Percentiles rank a stretch among this genome's conserved stretches.
Conservation (phyloP, 2,329 filamentous ascomycete genomes). For the Metarhizium album region DNA sequence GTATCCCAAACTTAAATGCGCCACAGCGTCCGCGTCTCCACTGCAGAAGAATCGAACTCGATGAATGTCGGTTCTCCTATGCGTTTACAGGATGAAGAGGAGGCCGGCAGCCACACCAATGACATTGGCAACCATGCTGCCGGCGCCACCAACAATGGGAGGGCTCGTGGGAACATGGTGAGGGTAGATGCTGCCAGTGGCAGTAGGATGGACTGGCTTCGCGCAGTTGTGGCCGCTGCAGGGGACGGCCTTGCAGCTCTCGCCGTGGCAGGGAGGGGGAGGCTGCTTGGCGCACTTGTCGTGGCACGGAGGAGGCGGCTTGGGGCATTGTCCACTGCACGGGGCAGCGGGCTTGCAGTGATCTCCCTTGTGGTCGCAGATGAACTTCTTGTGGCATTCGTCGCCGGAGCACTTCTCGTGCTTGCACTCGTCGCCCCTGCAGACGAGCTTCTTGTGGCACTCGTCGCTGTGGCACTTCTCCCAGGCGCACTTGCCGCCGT, state of each 20-base stretch:
- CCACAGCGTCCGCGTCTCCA: background rate
- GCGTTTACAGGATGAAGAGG: conserved; percentile 13
- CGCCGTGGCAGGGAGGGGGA: conserved; percentile 5
- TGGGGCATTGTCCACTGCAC: background rate
- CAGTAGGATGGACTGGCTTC: background rate
- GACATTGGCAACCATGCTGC: conserved; percentile 10
- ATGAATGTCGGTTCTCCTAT: background rate
- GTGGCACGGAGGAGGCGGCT: background rate
- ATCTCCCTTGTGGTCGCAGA: conserved; percentile 14
- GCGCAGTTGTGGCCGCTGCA: background rate
- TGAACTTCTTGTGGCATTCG: conserved; percentile 20
- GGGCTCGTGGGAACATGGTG: background rate
- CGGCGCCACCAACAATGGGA: conserved; percentile 11
- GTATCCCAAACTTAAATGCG: background rate
- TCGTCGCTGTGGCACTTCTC: conserved; percentile 18
- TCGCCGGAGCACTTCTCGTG: conserved; percentile 19
- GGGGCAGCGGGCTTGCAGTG: conserved; percentile 10
- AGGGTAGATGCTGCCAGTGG: background rate
- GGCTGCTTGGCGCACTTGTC: background rate
- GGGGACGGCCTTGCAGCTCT: conserved; percentile 2
- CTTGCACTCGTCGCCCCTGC: conserved; percentile 20
- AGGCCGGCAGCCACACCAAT: conserved; percentile 14
- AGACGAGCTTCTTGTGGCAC: conserved; percentile 23
- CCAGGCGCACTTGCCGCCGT: conserved; percentile 18
- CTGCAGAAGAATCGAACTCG: background rate